phyloP scores from a whole-genome alignment of 2,329 filamentous ascomycete genomes.

The Aspergillus viridinutans region DNA sequence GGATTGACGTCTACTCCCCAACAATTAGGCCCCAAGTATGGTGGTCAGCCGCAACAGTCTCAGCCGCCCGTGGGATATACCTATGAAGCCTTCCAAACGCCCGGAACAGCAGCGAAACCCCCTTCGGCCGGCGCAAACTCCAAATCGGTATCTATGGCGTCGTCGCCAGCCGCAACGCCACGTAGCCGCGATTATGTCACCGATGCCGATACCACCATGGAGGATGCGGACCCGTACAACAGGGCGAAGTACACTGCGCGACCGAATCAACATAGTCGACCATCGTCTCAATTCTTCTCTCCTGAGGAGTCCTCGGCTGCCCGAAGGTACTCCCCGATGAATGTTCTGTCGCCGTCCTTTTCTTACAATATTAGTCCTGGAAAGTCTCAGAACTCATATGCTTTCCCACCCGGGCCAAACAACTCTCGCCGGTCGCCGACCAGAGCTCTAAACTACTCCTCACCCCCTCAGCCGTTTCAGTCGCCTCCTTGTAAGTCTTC shows the following conservation, averaged over 20 bases:
- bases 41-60: conserved; percentile 40
- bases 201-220: conserved; percentile 78
- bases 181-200: conserved; percentile 61
- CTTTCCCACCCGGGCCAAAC: conserved; percentile 50
- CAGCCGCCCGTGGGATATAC: conserved; percentile 59
- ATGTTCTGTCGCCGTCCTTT: conserved; percentile 73
- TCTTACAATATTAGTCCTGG: conserved; percentile 67
- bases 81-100: conserved; percentile 63
- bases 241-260: conserved; percentile 81
- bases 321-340: conserved; percentile 95
- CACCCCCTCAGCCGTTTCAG: conserved; percentile 55
- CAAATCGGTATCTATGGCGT: conserved; percentile 52
- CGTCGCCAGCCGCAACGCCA: conserved; percentile 56
- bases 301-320: conserved; percentile 77
- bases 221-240: conserved; percentile 81
- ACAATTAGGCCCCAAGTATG: conserved; percentile 47
- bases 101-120: conserved; percentile 29
- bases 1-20: conserved; percentile 47
- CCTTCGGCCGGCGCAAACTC: conserved; percentile 37
- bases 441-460: conserved; percentile 56
- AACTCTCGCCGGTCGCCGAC: conserved; percentile 73
- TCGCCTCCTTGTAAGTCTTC: conserved; percentile 52
- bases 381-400: conserved; percentile 48
- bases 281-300: conserved; percentile 67
- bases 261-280: conserved; percentile 66